Conservation (phyloP, 768 basidiomycete species). For the Boletellus sp. region DNA sequence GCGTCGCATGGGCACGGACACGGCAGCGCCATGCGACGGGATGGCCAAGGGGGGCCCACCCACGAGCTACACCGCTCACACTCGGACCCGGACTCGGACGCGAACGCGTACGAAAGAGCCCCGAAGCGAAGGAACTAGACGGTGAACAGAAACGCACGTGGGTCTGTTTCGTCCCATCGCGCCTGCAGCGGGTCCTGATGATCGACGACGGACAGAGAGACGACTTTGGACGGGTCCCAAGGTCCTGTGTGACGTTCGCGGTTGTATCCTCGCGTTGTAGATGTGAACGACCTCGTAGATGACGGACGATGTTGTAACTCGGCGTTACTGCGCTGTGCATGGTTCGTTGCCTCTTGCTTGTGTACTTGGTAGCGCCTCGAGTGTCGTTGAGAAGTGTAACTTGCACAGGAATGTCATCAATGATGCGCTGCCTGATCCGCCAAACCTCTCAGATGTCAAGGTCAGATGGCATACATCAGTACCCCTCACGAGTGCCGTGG, state of each 20-base stretch:
- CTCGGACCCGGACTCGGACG: constrained; percentile 22
- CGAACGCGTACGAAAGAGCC: constrained; percentile 51
- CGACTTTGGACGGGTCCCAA: neutral
- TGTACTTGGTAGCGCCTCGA: neutral
- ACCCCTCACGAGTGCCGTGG: too few relatives aligned
- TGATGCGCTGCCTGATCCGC: neutral
- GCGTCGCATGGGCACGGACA: constrained; percentile 1
- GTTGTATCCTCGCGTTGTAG: neutral
- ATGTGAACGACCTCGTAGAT: neutral
- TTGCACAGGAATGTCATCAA: neutral
- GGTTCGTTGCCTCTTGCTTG: neutral
- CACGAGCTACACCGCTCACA: constrained; percentile 16
- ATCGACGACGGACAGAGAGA: too few relatives aligned
- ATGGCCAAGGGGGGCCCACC: constrained; percentile 8
- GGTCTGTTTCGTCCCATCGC: neutral
- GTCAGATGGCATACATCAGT: too few relatives aligned
- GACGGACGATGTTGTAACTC: neutral
- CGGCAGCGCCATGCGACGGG: constrained; percentile 1
- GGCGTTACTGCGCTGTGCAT: neutral
- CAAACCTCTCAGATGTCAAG: neutral
- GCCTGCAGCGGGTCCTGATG: neutral
- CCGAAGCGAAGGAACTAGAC: constrained; percentile 22
- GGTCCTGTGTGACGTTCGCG: neutral
- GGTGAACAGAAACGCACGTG: neutral
- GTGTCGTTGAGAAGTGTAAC: neutral